Evolutionary conservation across 345 rosid species (phyloP), one percentile per base, ranked within the genome.

Genomic region (Leavenworthia alabamica): DNA sequence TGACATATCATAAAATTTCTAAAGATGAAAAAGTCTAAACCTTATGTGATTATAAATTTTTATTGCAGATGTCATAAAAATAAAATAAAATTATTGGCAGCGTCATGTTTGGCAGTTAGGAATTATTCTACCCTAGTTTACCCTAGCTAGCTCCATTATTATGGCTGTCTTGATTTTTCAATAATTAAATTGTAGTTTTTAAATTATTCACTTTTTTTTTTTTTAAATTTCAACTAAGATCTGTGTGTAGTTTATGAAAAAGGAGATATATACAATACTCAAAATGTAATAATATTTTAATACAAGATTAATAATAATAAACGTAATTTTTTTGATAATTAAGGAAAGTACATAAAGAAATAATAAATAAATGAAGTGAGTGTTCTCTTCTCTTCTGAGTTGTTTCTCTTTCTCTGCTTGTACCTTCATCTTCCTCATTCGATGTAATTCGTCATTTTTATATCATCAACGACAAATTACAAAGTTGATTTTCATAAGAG

Each of bases 371-470:
- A 57, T 1, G 22, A 29, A 14, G 47, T 1, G 64, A 70, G 58
- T 55, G 64, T 55, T 62, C 68, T 58, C 48, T 67, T 47, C 22
- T 44, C 48, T 67, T 36, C 39, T 64, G n/a, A n/a, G n/a, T n/a
- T n/a, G n/a, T n/a, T n/a, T n/a, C 29, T 40, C 2, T 1, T 20
- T 52, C 50, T 43, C 37, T 49, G 66, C 66, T 62, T 23, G 74
- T 54, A 70, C 74, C 64, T 70, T 70, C 69, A n/a, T 58, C 56
- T 7, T 47, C 45, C n/a, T 46, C 59, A 55, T 46, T 62, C 8
- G 39, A 55, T 19, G 14, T 15, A 26, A 52, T 45, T 69, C 49
- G 7, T 8, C 67, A 53, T 20, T 60, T 55, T 61, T 56, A 53
- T 54, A 35, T 45, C 62, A 39, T 12, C 52, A 53, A 41, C 31